Evolutionary conservation across 352 stramenopile species (phyloP), one percentile per base, ranked within the genome.

Genomic region (Pelagophyceae sp.): DNA sequence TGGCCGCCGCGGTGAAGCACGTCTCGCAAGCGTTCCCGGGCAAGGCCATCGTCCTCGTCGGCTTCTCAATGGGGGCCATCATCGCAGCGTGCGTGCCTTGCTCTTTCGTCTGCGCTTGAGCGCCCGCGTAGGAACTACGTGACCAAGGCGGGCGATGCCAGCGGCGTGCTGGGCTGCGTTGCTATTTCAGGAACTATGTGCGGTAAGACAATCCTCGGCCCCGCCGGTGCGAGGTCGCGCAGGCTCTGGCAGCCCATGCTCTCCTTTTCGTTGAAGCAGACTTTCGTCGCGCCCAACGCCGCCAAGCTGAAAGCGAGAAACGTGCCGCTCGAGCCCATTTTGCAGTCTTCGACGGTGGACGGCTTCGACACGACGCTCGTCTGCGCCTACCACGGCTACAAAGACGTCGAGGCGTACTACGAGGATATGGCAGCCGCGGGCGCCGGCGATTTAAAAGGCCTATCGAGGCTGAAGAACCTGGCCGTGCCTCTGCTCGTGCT

Each of bases 201-300:
- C 67, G 5, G 20, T 23, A 3, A 27, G 35, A 74, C 31, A 23
- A 58, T 33, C 35, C 38, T 74, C 1, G 23, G 6, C 6, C 2
- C 67, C 29, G 17, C 1, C 67, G 67, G 67, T 23, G 88, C 92
- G 79, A 80, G 89, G 72, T 85, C 83, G 27, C 78, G 83, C 51
- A 77, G 79, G 20, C 72, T 92, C 2, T 93, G 87, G 87, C 88
- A 93, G 83, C 87, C 88, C 2, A 82, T 92, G 33, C 80, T 93
- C 23, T 79, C 87, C 38, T 79, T 84, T 61, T 79, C 51, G 19
- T 78, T 91, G 60, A 83, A 88, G 76, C 80, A 83, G 38, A 78
- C 85, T 38, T 91, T 88, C 76, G 67, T 91, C 1, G 17, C 88
- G 27, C 76, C 81, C 17, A 87, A 88, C 61, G 5, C 27, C 61